Base-by-base conservation (phyloP, 345 rosid genomes). In the Acer campestre region DNA sequence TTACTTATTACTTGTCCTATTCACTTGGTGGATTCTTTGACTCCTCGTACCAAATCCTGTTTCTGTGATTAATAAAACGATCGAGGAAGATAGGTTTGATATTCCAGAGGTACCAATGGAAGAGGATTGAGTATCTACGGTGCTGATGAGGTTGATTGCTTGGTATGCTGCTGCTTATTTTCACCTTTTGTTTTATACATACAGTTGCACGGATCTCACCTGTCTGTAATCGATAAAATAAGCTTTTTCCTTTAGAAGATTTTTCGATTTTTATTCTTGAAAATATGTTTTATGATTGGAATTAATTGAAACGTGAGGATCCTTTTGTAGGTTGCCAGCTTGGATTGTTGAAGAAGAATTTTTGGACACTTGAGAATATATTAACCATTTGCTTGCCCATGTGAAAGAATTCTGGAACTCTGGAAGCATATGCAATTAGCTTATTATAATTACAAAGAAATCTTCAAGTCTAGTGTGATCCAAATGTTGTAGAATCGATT, bases 51-150 rank as follows among this genome's bases (percentile, higher is more conserved):
- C 84, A 73, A 67, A 87, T 53, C 84, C 92, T 18, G 81, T 89
- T 67, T 84, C 86, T 25, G 90, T 89, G 71, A 85, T 89, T 74
- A 93, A 90, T 82, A 93, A 88, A 49, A 83, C 95, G 0, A 93
- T 90, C 13, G 85, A 89, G 84, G 99, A 96, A 42, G 46, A 42
- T 42, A 42, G 11, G 46, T 42, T 89, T 78, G 98, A 96, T 79
- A 89, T 96, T 79, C 98, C 99, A n/a, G 95, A 96, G 6, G 95
- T 96, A 46, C 99, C 98, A 8, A 94, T 94, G 99, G 99, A 96
- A 83, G 98, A 94, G 66, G 99, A 92, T 84, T 92, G 83, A 90
- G 48, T 44, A 61, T 6, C 44, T 73, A 46, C 61, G 3, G 27
- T 29, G 3, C 31, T 29, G 31, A 38, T 76, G 9, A 8, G 7